phyloP scores from a whole-genome alignment of 345 rosid genomes.

The Psidium friedrichsthalianum region DNA sequence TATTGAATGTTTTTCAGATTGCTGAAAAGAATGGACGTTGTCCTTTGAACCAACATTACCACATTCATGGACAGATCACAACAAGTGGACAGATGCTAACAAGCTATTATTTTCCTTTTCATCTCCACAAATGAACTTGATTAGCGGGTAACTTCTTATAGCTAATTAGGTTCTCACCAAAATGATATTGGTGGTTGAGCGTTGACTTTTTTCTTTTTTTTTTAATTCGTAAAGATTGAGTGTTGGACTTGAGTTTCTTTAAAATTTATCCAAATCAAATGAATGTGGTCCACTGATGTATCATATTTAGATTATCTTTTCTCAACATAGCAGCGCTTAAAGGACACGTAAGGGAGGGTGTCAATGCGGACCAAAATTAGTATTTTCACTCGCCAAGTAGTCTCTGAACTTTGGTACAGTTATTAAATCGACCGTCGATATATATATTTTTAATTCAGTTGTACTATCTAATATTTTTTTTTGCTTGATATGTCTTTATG shows the following conservation, averaged over 20 bases:
- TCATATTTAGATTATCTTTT: neutral
- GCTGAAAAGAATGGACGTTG: neutral
- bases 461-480: neutral
- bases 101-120: neutral
- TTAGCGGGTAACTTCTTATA: neutral
- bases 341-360: neutral
- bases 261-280: neutral
- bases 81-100: neutral
- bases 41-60: neutral
- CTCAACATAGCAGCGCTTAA: neutral
- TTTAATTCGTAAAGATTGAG: too few species aligned
- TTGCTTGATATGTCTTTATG: neutral
- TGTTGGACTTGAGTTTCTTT: neutral
- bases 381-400: neutral
- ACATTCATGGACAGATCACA: neutral
- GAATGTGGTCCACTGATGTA: neutral
- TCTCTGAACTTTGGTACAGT: neutral
- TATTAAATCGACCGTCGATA: neutral
- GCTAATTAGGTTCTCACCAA: neutral
- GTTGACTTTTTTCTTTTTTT: neutral
- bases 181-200: neutral
- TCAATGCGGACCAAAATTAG: neutral
- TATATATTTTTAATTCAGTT: neutral
- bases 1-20: neutral
- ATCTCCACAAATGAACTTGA: neutral